Evolutionary conservation across 345 rosid species (phyloP).

Genomic region (Erucastrum elatum): DNA sequence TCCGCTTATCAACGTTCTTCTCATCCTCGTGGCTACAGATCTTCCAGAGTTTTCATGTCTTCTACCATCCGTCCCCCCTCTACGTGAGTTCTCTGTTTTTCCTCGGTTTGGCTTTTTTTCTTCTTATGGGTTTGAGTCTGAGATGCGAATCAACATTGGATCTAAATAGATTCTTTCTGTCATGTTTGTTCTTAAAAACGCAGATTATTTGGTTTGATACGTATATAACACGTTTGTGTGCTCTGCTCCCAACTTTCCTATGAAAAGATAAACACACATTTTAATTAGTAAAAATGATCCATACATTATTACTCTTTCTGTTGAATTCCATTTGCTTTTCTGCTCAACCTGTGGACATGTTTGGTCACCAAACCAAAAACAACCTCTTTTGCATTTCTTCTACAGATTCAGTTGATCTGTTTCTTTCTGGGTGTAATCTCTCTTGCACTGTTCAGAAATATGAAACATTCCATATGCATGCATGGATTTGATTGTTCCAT

Average conservation of each 20-base stretch:
- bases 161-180: neutral
- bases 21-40: neutral
- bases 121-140: neutral
- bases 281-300: neutral
- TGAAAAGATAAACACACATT: neutral
- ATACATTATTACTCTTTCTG: neutral
- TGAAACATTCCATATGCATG: slow-evolving; percentile 15
- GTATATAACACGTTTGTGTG: neutral
- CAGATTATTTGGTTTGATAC: neutral
- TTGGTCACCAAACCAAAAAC: neutral
- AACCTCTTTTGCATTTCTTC: neutral
- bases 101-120: too few species aligned
- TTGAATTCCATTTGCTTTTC: neutral
- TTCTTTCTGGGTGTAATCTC: neutral
- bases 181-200: neutral
- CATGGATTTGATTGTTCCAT: slow-evolving; percentile 32
- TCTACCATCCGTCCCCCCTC: slow-evolving; percentile 26
- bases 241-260: neutral
- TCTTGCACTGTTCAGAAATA: neutral
- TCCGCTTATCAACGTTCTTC: slow-evolving; percentile 6
- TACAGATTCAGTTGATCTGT: neutral
- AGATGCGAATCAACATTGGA: neutral
- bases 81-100: slow-evolving; percentile 41
- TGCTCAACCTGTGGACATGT: neutral
- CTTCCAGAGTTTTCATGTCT: slow-evolving; percentile 32